Evolutionary conservation across 371 early-diverging fungal species (phyloP).

Genomic region (Funneliformis caledonium): DNA sequence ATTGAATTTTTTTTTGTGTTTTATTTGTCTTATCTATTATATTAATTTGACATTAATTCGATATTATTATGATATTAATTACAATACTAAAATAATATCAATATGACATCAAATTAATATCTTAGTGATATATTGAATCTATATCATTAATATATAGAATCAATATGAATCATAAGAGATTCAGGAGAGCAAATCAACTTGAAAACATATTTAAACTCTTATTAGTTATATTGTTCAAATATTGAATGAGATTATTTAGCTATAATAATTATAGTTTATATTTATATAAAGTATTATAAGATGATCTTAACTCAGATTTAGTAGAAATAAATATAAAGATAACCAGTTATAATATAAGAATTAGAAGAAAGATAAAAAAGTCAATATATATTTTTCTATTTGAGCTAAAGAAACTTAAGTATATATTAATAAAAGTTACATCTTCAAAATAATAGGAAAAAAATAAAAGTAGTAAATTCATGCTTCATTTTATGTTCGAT

Average conservation of each 20-base stretch:
- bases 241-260: not conserved
- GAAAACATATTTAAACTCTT: not conserved
- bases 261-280: constrained; percentile 5
- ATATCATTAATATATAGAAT: no score
- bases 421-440: not conserved
- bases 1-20: no score
- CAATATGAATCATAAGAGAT: no score
- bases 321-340: constrained; percentile 12
- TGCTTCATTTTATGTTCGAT: no score
- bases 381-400: not conserved
- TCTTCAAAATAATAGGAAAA: constrained; percentile 15
- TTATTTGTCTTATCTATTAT: no score
- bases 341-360: constrained; percentile 2
- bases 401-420: not conserved
- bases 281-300: no score
- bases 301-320: not conserved
- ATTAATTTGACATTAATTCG: no score
- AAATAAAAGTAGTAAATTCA: constrained; percentile 15
- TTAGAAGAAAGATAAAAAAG: not conserved
- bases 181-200: no score
- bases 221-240: constrained; percentile 16
- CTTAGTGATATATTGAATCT: no score
- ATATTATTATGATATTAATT: no score
- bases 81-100: no score
- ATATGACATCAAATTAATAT: no score